Conservation (phyloP, 768 basidiomycete species). For the Trametes gibbosa region DNA sequence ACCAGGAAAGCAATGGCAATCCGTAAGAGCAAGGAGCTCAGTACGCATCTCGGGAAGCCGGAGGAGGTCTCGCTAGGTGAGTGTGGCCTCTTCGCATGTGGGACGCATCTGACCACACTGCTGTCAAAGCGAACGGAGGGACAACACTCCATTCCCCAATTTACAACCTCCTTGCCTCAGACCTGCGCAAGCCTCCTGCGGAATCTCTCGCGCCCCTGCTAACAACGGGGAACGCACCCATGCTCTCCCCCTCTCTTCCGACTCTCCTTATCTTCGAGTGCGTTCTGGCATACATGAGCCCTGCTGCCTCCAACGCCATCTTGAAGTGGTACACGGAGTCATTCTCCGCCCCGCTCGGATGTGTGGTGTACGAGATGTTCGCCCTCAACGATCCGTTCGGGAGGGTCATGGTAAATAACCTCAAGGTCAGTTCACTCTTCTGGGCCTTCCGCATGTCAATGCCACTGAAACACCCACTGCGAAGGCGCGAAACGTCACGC, state of each 20-base stretch:
- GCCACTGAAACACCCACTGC: no score
- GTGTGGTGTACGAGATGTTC: conserved; percentile 91
- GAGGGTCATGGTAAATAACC: conserved; percentile 86
- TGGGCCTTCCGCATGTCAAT: no score
- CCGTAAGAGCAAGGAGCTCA: conserved; percentile 60
- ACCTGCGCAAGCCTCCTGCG: conserved; percentile 63
- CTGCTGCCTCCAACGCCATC: conserved; percentile 53
- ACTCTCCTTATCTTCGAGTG: conserved; percentile 92
- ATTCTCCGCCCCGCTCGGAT: conserved; percentile 45
- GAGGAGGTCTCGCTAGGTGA: conserved; percentile 44
- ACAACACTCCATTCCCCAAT: conserved; percentile 50
- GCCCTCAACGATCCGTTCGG: conserved; percentile 86
- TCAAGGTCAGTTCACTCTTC: conserved; percentile 49
- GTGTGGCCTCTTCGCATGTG: conserved; percentile 9
- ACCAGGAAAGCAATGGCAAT: conserved; percentile 81
- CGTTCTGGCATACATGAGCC: conserved; percentile 84
- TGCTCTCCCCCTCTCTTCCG: conserved; percentile 63
- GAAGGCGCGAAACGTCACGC: conserved; percentile 65
- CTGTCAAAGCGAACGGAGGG: conserved; percentile 55
- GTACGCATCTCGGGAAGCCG: conserved; percentile 46
- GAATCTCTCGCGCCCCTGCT: conserved; percentile 44
- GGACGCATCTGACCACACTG: not conserved
- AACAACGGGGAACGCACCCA: conserved; percentile 25
- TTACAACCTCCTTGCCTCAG: conserved; percentile 74
- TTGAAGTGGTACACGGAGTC: conserved; percentile 72